Percentiles rank a stretch among this genome's conserved stretches.
phyloP scores from a whole-genome alignment of 345 rosid genomes.

The Eutrema yunnanense region DNA sequence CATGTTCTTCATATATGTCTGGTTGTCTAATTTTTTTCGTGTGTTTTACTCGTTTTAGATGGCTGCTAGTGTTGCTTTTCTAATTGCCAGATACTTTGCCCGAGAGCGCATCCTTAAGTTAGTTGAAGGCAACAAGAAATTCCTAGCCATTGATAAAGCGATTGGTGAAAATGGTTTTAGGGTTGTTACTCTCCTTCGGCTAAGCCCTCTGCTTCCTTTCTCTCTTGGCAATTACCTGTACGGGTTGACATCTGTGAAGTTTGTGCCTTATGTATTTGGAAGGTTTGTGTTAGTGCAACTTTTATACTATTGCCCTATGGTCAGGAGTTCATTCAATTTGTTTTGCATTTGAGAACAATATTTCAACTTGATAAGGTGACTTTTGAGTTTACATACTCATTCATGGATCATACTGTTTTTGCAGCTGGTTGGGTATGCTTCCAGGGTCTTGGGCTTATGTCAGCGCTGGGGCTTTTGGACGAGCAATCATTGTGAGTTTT shows the following conservation, averaged over 20 bases:
- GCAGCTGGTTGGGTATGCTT: constrained; percentile 99
- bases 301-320: not conserved
- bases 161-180: constrained; percentile 93
- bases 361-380: not conserved
- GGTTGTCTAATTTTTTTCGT: constrained; percentile 5
- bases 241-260: constrained; percentile 93
- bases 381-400: not conserved
- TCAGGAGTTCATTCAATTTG: not conserved
- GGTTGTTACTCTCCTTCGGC: constrained; percentile 86
- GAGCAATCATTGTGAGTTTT: constrained; percentile 81
- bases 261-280: constrained; percentile 81
- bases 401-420: constrained; percentile 9
- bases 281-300: constrained; percentile 46
- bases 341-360: not conserved
- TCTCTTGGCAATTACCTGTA: constrained; percentile 92
- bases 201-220: constrained; percentile 97
- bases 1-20: constrained; percentile 4
- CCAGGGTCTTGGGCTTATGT: constrained; percentile 99
- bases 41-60: constrained; percentile 41
- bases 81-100: constrained; percentile 96
- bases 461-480: constrained; percentile 93
- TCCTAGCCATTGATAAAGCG: constrained; percentile 95
- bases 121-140: constrained; percentile 92
- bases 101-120: constrained; percentile 89
- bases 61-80: constrained; percentile 89